These are phyloP conservation scores for Metarhizium humberi DNA, from an alignment of 2,329 filamentous ascomycete genomes.

Conservation along the genomic window DNA sequence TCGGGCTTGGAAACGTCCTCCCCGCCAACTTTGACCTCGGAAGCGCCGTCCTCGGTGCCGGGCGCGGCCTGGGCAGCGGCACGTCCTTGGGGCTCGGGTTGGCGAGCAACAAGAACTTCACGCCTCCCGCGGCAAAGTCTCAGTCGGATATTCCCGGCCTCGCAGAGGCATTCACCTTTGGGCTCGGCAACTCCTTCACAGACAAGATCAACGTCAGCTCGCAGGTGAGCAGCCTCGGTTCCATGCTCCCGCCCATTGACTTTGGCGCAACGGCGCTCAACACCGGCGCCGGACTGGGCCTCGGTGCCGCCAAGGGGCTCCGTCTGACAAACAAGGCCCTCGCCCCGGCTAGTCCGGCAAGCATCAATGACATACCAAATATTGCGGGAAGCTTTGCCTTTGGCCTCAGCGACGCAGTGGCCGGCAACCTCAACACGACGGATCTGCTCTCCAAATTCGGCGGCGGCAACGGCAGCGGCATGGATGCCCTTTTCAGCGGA, in stretches of 20 bases:
- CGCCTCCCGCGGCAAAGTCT: neutral
- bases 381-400: slow-evolving; percentile 13
- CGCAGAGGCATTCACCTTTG: slow-evolving; percentile 9
- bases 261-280: slow-evolving; percentile 9
- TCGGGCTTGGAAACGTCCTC: neutral
- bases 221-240: slow-evolving; percentile 2
- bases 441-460: slow-evolving; percentile 1
- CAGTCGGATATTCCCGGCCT: slow-evolving; percentile 4
- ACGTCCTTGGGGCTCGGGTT: slow-evolving; percentile 9
- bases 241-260: slow-evolving; percentile 4
- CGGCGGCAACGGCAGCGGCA: neutral
- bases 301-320: slow-evolving; percentile 10
- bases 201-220: slow-evolving; percentile 9
- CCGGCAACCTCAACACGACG: slow-evolving; percentile 10
- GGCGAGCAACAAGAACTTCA: slow-evolving; percentile 2
- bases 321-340: slow-evolving; percentile 9
- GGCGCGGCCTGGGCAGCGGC: slow-evolving; percentile 9
- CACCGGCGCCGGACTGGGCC: slow-evolving; percentile 10
- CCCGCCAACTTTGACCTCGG: slow-evolving; percentile 4
- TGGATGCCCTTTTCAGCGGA: neutral
- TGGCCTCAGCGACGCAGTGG: slow-evolving; percentile 13
- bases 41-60: slow-evolving; percentile 7
- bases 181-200: slow-evolving; percentile 8
- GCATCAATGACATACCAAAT: slow-evolving; percentile 7
- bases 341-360: slow-evolving; percentile 3